These are phyloP conservation scores for Aspergillus sp. DNA, from an alignment of 2,329 filamentous ascomycete genomes.

Conservation along the genomic window DNA sequence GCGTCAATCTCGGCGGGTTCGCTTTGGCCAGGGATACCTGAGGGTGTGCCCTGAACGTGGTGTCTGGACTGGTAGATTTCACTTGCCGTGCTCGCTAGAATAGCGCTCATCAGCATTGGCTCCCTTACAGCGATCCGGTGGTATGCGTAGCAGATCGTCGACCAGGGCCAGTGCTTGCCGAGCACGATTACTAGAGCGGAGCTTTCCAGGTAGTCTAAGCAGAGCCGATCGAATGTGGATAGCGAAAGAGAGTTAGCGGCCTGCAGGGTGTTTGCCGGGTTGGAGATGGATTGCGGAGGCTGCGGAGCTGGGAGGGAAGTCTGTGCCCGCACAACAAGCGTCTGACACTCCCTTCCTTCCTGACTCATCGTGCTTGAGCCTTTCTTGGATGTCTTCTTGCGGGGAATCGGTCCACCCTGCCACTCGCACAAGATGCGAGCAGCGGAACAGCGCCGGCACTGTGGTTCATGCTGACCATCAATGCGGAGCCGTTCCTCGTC, in stretches of 20 bases:
- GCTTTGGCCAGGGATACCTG: constrained; percentile 6
- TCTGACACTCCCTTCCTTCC: constrained; percentile 1
- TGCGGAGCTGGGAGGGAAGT: no score
- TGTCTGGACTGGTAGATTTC: constrained; percentile 28
- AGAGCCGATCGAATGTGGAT: constrained; percentile 29
- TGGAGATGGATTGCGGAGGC: constrained; percentile 13
- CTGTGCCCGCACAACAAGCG: neutral
- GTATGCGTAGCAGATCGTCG: constrained; percentile 32
- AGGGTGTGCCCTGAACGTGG: constrained; percentile 20
- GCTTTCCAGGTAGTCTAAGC: constrained; percentile 31
- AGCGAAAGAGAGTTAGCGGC: constrained; percentile 32
- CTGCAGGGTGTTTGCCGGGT: constrained; percentile 18
- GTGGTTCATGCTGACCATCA: constrained; percentile 27
- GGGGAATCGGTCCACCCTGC: constrained; percentile 31
- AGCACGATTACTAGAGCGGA: constrained; percentile 32
- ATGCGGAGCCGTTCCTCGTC: constrained; percentile 33
- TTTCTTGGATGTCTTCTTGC: constrained; percentile 17
- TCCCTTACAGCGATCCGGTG: constrained; percentile 31
- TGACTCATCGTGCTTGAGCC: neutral
- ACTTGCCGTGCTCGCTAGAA: constrained; percentile 31
- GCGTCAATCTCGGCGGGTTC: constrained; percentile 27
- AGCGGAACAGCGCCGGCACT: constrained; percentile 29
- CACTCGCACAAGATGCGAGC: constrained; percentile 33
- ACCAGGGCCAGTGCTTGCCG: constrained; percentile 37
- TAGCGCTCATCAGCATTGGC: constrained; percentile 38